These are phyloP conservation scores for Naganishia albida DNA, from an alignment of 1,284 basidiomycete genomes.

Conservation along the genomic window DNA sequence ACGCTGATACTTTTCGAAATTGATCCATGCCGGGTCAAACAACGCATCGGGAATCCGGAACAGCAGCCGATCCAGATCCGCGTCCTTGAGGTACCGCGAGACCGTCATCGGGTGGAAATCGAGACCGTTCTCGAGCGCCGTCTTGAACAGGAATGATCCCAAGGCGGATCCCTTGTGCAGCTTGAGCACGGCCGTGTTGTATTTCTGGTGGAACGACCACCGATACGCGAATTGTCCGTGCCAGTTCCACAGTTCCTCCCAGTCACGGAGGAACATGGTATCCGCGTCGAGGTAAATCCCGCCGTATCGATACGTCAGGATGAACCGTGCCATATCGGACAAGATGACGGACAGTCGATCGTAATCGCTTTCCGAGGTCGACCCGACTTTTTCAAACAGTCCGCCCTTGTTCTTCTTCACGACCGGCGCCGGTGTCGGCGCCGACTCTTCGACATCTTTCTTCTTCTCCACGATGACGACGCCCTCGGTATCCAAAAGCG, in stretches of 20 bases:
- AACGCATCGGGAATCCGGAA: conserved; percentile 78
- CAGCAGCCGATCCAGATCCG: conserved; percentile 69
- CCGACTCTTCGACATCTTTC: conserved; percentile 37
- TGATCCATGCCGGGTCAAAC: conserved; percentile 84
- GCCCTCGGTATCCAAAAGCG: conserved; percentile 30
- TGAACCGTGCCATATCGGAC: conserved; percentile 83
- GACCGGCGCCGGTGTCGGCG: conserved; percentile 40
- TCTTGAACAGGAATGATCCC: conserved; percentile 77
- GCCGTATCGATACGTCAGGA: conserved; percentile 79
- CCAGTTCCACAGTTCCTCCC: conserved; percentile 88
- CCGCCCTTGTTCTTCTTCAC: conserved; percentile 60
- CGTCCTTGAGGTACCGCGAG: conserved; percentile 74
- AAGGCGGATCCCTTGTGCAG: conserved; percentile 78
- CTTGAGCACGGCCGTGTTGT: conserved; percentile 83
- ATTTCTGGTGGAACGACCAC: conserved; percentile 76
- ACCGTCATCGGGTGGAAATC: conserved; percentile 88
- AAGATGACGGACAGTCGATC: conserved; percentile 78
- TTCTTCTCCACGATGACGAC: conserved; percentile 40
- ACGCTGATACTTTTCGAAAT: conserved; percentile 76
- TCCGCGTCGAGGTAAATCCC: conserved; percentile 86
- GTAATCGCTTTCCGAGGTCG: conserved; percentile 70
- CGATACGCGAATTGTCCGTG: conserved; percentile 83
- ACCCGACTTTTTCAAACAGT: conserved; percentile 71
- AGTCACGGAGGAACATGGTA: conserved; percentile 82
- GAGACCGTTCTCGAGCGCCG: conserved; percentile 77